Base-by-base conservation (phyloP, 75 land plant genomes). In the Chamaecyparis obtusa region DNA sequence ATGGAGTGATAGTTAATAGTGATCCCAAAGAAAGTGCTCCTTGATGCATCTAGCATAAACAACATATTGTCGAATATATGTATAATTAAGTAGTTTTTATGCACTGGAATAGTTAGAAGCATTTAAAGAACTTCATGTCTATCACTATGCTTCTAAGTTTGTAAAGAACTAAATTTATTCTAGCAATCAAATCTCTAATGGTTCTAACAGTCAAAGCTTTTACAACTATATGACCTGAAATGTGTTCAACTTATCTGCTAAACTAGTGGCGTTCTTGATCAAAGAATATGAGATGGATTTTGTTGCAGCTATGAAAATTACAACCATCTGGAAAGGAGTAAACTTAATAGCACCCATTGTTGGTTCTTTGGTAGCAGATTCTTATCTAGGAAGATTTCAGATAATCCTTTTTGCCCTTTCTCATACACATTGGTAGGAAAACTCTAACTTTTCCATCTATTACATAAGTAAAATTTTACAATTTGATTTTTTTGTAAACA, bases 281-380 rank as follows among this genome's bases (percentile, higher is more conserved):
- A n/a, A n/a, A n/a, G n/a, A n/a, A n/a, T n/a, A n/a, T n/a, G 41
- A 91, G 78, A 88, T 90, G 57, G 44, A 64, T 56, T 71, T 78
- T 4, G 83, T 91, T 13, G 36, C 21, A 0, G 87, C 92, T n/a
- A 54, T 91, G 6, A 91, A 60, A 33, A 85, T 87, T 64, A 44
- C 87, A 46, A 90, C 87, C 46, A 85, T 87, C 32, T 91, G 91
- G 91, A 36, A 78, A 21, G 92, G 92, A 64, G 37, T 86, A 13
- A 87, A 86, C 44, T 67, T 76, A 86, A 60, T 91, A 54, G 39
- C 91, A 3, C 83, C 91, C 14, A 83, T 91, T 27, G 84, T 81
- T 43, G 91, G 92, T 32, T 91, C 87, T 21, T 85, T 91, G 72
- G 19, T 91, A 2, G 91, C 92, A 5, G 91, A 91, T 85, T 91